These are phyloP conservation scores for Psidium friedrichsthalianum DNA, from an alignment of 345 rosid species.

Conservation along the genomic window DNA sequence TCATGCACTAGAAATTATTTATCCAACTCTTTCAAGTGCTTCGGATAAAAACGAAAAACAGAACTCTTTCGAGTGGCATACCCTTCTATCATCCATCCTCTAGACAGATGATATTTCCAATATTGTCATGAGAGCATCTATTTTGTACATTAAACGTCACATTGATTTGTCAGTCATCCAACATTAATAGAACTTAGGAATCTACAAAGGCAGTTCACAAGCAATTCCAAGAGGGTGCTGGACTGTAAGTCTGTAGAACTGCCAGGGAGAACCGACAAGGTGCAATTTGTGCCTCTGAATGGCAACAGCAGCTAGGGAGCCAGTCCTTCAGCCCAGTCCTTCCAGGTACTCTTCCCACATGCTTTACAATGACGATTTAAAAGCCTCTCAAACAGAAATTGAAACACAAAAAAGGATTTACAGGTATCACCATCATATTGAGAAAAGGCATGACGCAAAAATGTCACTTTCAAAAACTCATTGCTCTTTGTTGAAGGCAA, in stretches of 20 bases:
- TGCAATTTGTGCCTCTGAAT: not conserved
- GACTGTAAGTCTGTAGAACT: not conserved
- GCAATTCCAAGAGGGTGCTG: not conserved
- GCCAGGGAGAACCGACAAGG: not conserved
- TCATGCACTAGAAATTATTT: not conserved
- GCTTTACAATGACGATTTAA: not conserved
- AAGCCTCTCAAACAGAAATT: not conserved
- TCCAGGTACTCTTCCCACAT: not conserved
- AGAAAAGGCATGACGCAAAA: not conserved
- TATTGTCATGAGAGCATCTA: not conserved
- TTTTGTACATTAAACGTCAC: not conserved
- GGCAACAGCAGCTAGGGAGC: not conserved
- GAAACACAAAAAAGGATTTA: not conserved
- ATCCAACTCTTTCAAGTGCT: not conserved
- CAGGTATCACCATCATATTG: not conserved
- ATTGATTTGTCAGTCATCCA: not conserved
- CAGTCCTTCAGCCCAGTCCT: not conserved
- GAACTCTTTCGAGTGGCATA: not conserved
- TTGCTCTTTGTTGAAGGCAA: not conserved
- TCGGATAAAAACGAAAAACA: not conserved
- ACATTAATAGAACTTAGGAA: not conserved
- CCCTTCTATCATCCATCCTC: not conserved
- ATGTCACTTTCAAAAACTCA: not conserved
- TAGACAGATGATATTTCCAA: not conserved
- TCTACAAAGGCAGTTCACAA: not conserved